Evolutionary conservation across 1,139 yeast species (phyloP), one percentile per base, ranked within the genome.

Genomic region (Yamadazyma siamensis): DNA sequence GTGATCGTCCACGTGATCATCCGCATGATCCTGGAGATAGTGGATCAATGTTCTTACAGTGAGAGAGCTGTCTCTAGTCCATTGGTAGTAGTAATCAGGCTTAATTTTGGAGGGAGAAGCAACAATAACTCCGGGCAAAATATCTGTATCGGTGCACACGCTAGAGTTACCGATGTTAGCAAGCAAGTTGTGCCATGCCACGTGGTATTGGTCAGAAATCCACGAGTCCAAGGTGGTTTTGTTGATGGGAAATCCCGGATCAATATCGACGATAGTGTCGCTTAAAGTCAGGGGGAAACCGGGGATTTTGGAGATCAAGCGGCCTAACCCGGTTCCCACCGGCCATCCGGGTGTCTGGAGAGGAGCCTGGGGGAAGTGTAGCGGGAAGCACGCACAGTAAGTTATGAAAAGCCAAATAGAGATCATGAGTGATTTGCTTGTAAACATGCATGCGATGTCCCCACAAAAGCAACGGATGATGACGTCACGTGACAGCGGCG

Each of bases 21-120:
- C 36, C 4, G 51, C 44, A 13, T 71, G 42, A 8, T 43, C 47
- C 28, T 40, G 40, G 37, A 80, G 60, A 38, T 64, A 63, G 34
- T 75, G 71, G 15, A 81, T 65, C 31, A 89, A 61, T 0, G 94
- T 70, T 38, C 77, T 74, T 31, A 86, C 71, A 1, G 95, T 81
- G 29, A 89, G 73, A 0, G 96, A 96, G 20, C 89, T 78, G 52
- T 89, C 98, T 47, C 98, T 70, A 3, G 77, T 72, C 98, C 98
- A 89, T 48, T 85, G 95, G 50, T 75, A 89, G 46, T 75, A 88
- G 53, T 89, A 89, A 55, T 89, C 71, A 0, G 97, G 97, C 14
- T 64, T 41, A 0, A 32, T 5, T 33, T 54, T 71, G 1, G 95
- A 85, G 3, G 95, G 94, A 6, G 94, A 80, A 1, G 97, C 97